phyloP scores from a whole-genome alignment of 2,329 filamentous ascomycete species.

The Colletotrichum theobromicola region DNA sequence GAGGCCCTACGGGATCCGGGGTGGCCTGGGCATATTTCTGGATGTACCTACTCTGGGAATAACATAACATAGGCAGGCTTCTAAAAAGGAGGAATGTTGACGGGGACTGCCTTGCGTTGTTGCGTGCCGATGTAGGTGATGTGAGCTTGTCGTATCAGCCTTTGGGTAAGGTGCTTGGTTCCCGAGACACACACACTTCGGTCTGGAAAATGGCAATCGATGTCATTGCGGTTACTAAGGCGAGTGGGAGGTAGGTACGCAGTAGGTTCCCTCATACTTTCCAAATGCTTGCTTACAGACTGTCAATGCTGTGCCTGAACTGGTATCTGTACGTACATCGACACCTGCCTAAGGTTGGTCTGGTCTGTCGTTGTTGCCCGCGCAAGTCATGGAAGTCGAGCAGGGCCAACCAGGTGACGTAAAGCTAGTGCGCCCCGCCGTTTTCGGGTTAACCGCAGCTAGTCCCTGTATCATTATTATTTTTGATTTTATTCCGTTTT shows the following conservation, averaged over 20 bases:
- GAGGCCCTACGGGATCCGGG: background rate
- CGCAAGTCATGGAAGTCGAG: background rate
- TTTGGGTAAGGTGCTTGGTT: no score
- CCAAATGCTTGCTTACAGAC: background rate
- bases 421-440: conserved; percentile 2
- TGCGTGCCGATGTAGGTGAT: background rate
- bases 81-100: background rate
- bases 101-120: background rate
- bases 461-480: background rate
- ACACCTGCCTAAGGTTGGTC: background rate
- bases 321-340: background rate
- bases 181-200: background rate
- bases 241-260: background rate
- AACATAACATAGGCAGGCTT: no score
- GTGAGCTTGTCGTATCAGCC: background rate
- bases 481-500: background rate
- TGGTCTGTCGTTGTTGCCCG: background rate
- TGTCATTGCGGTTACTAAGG: background rate
- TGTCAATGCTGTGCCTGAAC: background rate
- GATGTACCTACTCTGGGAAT: no score
- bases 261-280: background rate
- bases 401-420: conserved; percentile 12
- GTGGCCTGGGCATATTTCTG: background rate
- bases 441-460: conserved; percentile 5
- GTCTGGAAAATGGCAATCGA: background rate